Evolutionary conservation across 176 grass and related monocot genomes (phyloP), one percentile per base, ranked within the genome.

Genomic region (Oryza australiensis): DNA sequence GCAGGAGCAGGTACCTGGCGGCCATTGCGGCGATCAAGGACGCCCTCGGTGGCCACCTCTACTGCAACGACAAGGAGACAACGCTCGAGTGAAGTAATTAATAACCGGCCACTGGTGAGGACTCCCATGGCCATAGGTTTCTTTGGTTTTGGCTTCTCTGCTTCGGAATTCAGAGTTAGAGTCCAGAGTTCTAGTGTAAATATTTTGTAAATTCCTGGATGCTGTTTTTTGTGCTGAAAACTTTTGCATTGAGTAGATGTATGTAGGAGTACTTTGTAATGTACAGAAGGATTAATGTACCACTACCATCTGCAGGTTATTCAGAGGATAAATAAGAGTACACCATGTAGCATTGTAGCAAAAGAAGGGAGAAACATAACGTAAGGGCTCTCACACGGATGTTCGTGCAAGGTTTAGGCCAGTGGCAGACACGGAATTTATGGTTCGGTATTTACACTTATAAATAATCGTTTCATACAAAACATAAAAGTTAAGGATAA

Each of bases 1-100:
- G 71, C 4, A 73, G 84, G 74, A 86, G 88, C 79, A 83, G 86
- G 84, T 90, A 90, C 68, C 74, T 90, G 20, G 68, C 84, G 2
- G 88, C 88, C 68, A 33, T 83, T 9, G 48, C 79, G 4, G 88
- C 83, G 1, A 83, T 90, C 30, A 86, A 82, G 68, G 84, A 69
- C 3, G 84, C 84, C 24, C 72, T 90, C 73, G 60, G 34, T 35
- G 34, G 60, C 18, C 84, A 90, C 24, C 49, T 86, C 46, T 74
- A 69, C 66, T 90, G 78, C 88, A 79, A 79, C 13, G 60, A 86
- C 68, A 68, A 78, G 35, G 77, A 90, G 73, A 53, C 28, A 0
- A 48, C 45, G 45, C 13, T 13, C 43, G 43, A 46, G 14, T 48
- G 1, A 48, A 38, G 37, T 6, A 2, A 46, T 9, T 45, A 70